phyloP scores from a whole-genome alignment of 202 grass and related monocot genomes.

The Setaria italica region DNA sequence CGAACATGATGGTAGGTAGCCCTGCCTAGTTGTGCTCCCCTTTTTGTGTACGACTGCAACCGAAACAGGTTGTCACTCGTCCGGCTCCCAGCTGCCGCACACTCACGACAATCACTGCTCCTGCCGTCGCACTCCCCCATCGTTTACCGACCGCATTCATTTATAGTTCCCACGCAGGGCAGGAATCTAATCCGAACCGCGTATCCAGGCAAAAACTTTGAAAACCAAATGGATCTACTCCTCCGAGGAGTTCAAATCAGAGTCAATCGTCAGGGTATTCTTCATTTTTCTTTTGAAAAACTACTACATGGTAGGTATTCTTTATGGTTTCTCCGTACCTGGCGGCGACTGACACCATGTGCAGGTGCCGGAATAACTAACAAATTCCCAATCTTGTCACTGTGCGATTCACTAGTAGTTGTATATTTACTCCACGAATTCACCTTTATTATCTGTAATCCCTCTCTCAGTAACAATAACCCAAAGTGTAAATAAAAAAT shows the following conservation, averaged over 20 bases:
- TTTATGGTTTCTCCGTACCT: background rate
- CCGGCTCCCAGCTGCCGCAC: background rate
- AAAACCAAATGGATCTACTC: background rate
- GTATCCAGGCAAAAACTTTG: background rate
- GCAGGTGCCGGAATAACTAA: background rate
- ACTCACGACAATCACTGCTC: background rate
- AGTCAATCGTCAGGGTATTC: background rate
- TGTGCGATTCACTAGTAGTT: background rate
- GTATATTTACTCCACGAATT: background rate
- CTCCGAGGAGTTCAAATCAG: background rate
- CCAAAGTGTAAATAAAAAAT: background rate
- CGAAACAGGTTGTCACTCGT: background rate
- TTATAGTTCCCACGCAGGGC: background rate
- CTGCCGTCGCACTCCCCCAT: background rate
- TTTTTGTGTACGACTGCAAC: constrained; percentile 1
- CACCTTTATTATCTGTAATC: background rate
- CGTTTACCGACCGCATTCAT: background rate
- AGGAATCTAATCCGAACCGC: constrained; percentile 6
- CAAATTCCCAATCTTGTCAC: background rate
- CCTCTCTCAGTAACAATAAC: background rate
- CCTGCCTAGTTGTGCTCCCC: constrained; percentile 2
- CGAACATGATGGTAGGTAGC: background rate
- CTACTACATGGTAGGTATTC: background rate
- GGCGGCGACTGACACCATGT: background rate
- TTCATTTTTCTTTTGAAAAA: too few relatives aligned